Evolutionary conservation across 768 basidiomycete species (phyloP).

Genomic region (Russula vinacea): DNA sequence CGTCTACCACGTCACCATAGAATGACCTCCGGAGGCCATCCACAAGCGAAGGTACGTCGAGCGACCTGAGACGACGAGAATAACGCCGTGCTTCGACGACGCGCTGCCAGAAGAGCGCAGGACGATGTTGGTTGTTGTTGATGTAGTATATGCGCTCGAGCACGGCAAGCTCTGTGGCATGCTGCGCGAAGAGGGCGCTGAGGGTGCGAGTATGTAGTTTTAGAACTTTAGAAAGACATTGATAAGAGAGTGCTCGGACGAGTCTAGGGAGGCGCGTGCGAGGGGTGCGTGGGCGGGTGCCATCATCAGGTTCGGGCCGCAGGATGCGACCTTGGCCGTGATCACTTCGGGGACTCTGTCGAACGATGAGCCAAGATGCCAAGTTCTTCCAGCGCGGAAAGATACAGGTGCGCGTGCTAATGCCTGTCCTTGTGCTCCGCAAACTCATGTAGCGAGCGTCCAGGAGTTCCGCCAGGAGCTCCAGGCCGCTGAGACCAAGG

Average conservation of each 20-base stretch:
- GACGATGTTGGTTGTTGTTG: constrained; percentile 73
- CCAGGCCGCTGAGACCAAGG: constrained; percentile 87
- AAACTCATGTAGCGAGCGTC: constrained; percentile 26
- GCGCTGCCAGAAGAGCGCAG: constrained; percentile 67
- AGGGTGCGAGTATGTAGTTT: constrained; percentile 55
- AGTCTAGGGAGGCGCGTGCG: constrained; percentile 29
- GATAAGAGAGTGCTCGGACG: constrained; percentile 39
- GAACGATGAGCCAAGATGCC: constrained; percentile 66
- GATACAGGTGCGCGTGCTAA: constrained; percentile 63
- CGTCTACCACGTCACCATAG: constrained; percentile 41
- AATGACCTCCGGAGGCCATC: constrained; percentile 49
- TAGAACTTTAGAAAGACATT: constrained; percentile 60
- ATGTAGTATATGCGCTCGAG: constrained; percentile 73
- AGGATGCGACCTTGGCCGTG: not conserved
- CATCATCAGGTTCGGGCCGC: not conserved
- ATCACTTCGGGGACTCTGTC: not conserved
- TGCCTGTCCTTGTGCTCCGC: constrained; percentile 6
- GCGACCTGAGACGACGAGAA: constrained; percentile 37
- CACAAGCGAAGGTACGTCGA: constrained; percentile 32
- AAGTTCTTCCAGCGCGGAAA: constrained; percentile 91
- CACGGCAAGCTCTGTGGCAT: constrained; percentile 53
- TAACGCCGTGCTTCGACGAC: constrained; percentile 59
- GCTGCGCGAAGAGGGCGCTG: constrained; percentile 42
- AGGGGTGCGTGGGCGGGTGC: constrained; percentile 2
- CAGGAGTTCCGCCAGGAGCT: constrained; percentile 91